Evolutionary conservation across 768 basidiomycete species (phyloP), one percentile per base, ranked within the genome.

Genomic region (Imleria badia): DNA sequence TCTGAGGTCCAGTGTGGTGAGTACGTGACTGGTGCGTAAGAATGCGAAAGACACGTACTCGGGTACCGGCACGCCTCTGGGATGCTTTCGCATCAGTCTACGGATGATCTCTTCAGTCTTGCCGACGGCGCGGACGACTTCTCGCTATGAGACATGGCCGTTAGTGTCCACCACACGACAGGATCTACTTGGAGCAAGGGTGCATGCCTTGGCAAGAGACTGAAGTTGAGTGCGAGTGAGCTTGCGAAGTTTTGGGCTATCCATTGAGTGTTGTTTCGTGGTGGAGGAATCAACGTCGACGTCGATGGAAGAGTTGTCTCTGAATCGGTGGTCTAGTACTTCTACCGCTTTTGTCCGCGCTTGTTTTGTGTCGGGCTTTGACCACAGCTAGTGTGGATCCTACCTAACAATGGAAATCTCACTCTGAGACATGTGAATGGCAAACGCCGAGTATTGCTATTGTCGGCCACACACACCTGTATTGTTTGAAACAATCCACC

Each of bases 71-170:
- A 68, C 63, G 0, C 70, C 68, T 23, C 33, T 36, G n/a, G 70
- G 71, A 42, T 66, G 57, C 23, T 67, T 72, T 34, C 33, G 55
- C 10, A 65, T 26, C 40, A 70, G 58, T 48, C 62, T 53, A 35
- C 55, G 54, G 39, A 70, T 66, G 22, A 68, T 72, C 5, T 61
- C 61, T 52, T 64, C 70, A 1, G 60, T 68, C 56, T 67, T 68
- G 3, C 59, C 66, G 17, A 64, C 52, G 1, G 66, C 68, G n/a
- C 60, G 60, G 19, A 71, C 34, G 13, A 54, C 41, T 52, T 72
- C 63, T 59, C 54, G 51, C 70, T 72, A 43, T 1, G 45, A 22
- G 31, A 36, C 30, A 20, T 2, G 44, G 23, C 19, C n/a, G 36
- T 49, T 3, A 61, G 42, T 13, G 19, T 46, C 13, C 12, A 22